Evolutionary conservation across 2,329 filamentous ascomycete genomes (phyloP).

Genomic region (Ascochyta koolunga): DNA sequence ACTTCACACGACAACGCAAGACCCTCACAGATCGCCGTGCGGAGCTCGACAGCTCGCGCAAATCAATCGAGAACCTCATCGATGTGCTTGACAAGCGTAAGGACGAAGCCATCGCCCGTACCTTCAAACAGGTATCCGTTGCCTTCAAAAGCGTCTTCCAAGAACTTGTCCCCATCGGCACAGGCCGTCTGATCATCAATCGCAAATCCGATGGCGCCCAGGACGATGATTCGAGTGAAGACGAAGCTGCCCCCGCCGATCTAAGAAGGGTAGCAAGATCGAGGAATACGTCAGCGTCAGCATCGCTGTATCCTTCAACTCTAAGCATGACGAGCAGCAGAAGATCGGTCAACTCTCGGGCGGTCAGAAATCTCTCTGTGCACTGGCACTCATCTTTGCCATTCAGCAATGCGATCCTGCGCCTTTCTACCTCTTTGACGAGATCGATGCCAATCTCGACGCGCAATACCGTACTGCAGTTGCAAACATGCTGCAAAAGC

Average conservation of each 20-base stretch:
- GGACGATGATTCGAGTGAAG: slow-evolving; percentile 60
- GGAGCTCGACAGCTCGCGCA: slow-evolving; percentile 85
- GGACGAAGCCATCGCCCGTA: slow-evolving; percentile 96
- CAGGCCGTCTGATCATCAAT: slow-evolving; percentile 90
- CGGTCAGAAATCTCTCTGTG: slow-evolving; percentile 97
- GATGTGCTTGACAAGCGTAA: slow-evolving; percentile 92
- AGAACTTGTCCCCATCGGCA: slow-evolving; percentile 90
- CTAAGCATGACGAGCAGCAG: slow-evolving; percentile 97
- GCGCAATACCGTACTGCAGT: slow-evolving; percentile 97
- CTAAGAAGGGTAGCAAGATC: slow-evolving; percentile 56
- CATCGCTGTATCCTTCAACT: slow-evolving; percentile 98
- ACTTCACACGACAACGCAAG: slow-evolving; percentile 91
- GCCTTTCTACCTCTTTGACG: slow-evolving; percentile 98
- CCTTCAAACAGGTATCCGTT: slow-evolving; percentile 95
- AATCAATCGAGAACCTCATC: slow-evolving; percentile 90
- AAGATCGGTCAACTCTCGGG: slow-evolving; percentile 96
- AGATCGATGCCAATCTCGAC: slow-evolving; percentile 97
- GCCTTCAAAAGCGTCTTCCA: slow-evolving; percentile 95
- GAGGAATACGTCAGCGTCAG: slow-evolving; percentile 97
- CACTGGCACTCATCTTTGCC: slow-evolving; percentile 97
- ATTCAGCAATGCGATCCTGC: slow-evolving; percentile 97
- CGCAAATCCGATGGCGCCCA: slow-evolving; percentile 80
- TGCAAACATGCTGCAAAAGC: slow-evolving; percentile 78
- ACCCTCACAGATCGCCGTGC: slow-evolving; percentile 81
- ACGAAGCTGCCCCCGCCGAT: slow-evolving; percentile 41